Base-by-base conservation (phyloP, 805 yeast species). In the Wickerhamiella allomyrinae region DNA sequence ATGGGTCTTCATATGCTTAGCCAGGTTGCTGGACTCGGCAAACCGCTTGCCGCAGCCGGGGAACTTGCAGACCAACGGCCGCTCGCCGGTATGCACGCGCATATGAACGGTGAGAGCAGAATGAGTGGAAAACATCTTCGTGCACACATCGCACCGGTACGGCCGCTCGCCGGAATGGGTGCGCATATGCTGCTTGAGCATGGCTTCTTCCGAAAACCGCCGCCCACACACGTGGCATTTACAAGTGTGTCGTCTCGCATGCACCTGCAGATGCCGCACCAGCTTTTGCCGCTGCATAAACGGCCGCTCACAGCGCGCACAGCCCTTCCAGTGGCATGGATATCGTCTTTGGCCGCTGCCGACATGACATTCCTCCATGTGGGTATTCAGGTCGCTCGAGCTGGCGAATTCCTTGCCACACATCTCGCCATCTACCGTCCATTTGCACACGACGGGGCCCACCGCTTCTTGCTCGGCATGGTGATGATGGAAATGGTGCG, bases 141-240 rank as follows among this genome's bases (percentile, higher is more conserved):
- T 77, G 59, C 98, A 89, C 1, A 66, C 56, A 20, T 69, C 65
- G 59, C 98, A 89, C 41, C 59, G 59, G 57, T 70, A 86, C 1
- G 97, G 97, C 54, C 77, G 81, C 53, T 86, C 96, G 2, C 95
- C 95, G 1, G 89, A 76, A 58, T 89, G 97, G 2, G 74, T 76
- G 41, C 95, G 66, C 65, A 71, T 59, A 60, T 91, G 98, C 60
- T 85, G 95, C 34, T 70, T 69, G 35, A 91, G 66, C 70, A 80
- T 79, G 24, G 79, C 65, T 39, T 80, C 83, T 34, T 81, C 83
- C 5, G 93, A 82, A 59, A 89, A 86, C 10, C 67, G 57, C 43
- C 77, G 75, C 2, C 74, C 69, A 58, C 98, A 91, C 0, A 69
- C 56, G 0, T 63, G 54, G 61, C 98, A 91, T 45, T 67, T 66